These are phyloP conservation scores for Tetrapisispora nanseiensis DNA, from an alignment of 805 yeast species.

Conservation along the genomic window DNA sequence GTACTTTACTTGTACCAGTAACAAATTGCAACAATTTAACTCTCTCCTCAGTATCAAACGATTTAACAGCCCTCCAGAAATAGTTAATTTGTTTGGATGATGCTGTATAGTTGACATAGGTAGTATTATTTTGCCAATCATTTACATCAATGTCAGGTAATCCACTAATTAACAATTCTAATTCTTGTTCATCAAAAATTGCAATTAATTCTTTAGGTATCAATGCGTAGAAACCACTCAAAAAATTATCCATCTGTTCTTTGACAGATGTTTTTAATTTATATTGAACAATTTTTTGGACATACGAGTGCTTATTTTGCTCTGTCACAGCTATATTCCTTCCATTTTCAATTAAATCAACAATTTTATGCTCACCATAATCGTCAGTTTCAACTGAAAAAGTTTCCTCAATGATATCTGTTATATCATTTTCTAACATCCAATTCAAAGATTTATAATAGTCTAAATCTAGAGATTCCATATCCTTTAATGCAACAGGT, in stretches of 20 bases:
- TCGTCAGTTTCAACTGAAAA: slow-evolving; percentile 90
- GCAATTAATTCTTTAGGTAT: slow-evolving; percentile 75
- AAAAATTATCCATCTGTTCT: slow-evolving; percentile 78
- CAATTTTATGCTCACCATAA: slow-evolving; percentile 76
- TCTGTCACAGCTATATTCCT: slow-evolving; percentile 80
- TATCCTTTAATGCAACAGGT: slow-evolving; percentile 77
- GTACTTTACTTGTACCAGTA: slow-evolving; percentile 95
- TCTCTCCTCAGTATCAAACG: slow-evolving; percentile 87
- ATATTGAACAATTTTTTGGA: slow-evolving; percentile 75
- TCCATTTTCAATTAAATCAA: slow-evolving; percentile 80
- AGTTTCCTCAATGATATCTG: slow-evolving; percentile 89
- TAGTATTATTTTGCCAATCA: slow-evolving; percentile 88
- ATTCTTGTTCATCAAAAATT: slow-evolving; percentile 90
- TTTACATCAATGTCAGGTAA: slow-evolving; percentile 92
- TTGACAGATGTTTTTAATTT: slow-evolving; percentile 71
- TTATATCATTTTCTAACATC: slow-evolving; percentile 95
- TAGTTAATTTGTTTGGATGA: slow-evolving; percentile 83
- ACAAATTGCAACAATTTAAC: slow-evolving; percentile 92
- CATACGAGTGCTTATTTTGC: slow-evolving; percentile 83
- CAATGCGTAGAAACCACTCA: slow-evolving; percentile 82
- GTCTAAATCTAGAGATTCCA: slow-evolving; percentile 88
- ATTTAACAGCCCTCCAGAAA: slow-evolving; percentile 96
- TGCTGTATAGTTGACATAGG: slow-evolving; percentile 70
- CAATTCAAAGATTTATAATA: slow-evolving; percentile 86
- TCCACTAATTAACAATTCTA: slow-evolving; percentile 87